These are phyloP conservation scores for Dendrocalamus sinicus DNA, from an alignment of 176 grass and related monocot species.

Conservation along the genomic window DNA sequence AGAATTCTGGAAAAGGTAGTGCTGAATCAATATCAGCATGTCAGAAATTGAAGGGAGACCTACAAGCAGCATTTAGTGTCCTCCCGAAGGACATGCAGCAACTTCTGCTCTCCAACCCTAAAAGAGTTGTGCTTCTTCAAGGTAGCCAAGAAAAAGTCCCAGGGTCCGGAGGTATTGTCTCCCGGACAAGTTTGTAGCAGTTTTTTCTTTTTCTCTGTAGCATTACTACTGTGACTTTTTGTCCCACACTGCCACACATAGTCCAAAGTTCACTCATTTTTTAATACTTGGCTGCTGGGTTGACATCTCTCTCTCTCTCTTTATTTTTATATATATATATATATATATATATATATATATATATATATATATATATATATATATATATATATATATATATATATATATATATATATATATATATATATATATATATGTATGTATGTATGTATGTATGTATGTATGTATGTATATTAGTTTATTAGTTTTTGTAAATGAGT, in stretches of 20 bases:
- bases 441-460: not conserved
- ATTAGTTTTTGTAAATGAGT: not conserved
- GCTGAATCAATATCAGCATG: constrained; percentile 56
- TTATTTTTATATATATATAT: no score
- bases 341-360: no score
- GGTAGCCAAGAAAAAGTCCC: constrained; percentile 49
- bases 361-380: no score
- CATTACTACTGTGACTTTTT: constrained; percentile 48
- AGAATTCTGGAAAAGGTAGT: constrained; percentile 52
- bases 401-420: no score
- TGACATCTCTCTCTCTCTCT: not conserved
- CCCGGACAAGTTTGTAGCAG: constrained; percentile 57
- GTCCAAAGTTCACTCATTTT: constrained; percentile 42
- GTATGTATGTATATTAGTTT: not conserved
- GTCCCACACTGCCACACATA: not conserved
- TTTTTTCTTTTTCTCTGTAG: constrained; percentile 41
- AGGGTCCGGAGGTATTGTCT: constrained; percentile 27
- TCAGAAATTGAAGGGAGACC: constrained; percentile 77
- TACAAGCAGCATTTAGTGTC: constrained; percentile 67
- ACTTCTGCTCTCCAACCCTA: constrained; percentile 80
- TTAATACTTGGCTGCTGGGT: constrained; percentile 23
- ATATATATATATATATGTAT: no score
- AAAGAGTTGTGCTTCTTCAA: constrained; percentile 79
- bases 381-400: no score
- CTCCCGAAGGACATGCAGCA: constrained; percentile 95